A percentile compares a stretch with the other conserved stretches of the same genome.
These are phyloP conservation scores for Nitzschia sp. DNA, from an alignment of 108 stramenopile genomes.

Conservation along the genomic window DNA sequence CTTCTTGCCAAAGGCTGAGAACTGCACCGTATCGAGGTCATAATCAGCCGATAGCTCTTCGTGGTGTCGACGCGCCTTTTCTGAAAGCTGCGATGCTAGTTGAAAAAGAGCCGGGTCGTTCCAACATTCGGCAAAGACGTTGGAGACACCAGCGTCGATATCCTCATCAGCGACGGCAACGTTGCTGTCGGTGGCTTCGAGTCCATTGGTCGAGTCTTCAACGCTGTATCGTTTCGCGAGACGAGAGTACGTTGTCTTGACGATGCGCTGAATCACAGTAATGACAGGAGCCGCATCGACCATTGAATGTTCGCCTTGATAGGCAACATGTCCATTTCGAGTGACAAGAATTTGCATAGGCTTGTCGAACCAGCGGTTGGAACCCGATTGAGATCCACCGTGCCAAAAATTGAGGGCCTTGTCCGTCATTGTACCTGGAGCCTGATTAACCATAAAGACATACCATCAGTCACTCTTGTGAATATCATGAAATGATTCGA, in stretches of 20 bases:
- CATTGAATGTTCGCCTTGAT: slow-evolving; percentile 87
- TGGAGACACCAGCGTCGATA: background rate
- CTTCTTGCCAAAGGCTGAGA: slow-evolving; percentile 83
- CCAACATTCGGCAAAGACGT: slow-evolving; percentile 1
- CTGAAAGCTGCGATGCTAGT: slow-evolving; percentile 26
- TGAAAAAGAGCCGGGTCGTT: background rate
- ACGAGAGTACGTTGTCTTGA: slow-evolving; percentile 55
- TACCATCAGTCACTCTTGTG: no score
- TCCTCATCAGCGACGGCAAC: slow-evolving; percentile 2
- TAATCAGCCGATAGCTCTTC: slow-evolving; percentile 51
- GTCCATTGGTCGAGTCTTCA: background rate
- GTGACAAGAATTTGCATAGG: slow-evolving; percentile 81
- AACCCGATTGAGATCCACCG: slow-evolving; percentile 50
- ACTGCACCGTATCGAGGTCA: slow-evolving; percentile 43
- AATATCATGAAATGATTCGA: background rate
- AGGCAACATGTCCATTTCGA: slow-evolving; percentile 82
- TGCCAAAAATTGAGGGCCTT: slow-evolving; percentile 53
- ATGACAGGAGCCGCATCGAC: slow-evolving; percentile 92
- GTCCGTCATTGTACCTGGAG: slow-evolving; percentile 48
- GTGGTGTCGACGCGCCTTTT: slow-evolving; percentile 8
- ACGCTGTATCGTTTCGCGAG: slow-evolving; percentile 27
- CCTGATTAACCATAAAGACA: background rate
- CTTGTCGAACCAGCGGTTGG: slow-evolving; percentile 91
- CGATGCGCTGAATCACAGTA: slow-evolving; percentile 61
- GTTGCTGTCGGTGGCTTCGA: slow-evolving; percentile 58